phyloP scores from a whole-genome alignment of 2,329 filamentous ascomycete genomes.

The Penicillium sp. region DNA sequence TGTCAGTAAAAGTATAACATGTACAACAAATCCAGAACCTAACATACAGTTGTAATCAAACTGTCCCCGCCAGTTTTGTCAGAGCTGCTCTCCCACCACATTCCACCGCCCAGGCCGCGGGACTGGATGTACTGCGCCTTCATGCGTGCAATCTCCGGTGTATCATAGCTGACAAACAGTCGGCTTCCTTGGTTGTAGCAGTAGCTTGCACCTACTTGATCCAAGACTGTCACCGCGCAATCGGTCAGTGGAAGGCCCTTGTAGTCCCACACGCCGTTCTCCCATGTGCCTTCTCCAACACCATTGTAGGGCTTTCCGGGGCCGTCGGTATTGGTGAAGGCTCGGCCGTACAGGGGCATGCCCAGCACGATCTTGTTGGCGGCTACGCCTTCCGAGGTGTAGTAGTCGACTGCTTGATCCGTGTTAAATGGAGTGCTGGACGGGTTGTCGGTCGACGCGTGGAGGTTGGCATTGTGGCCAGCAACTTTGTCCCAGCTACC shows the following conservation, averaged over 20 bases:
- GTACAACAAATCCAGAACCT: neutral
- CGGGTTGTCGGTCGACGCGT: slow-evolving; percentile 55
- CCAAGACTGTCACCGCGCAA: slow-evolving; percentile 59
- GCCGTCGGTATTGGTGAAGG: slow-evolving; percentile 75
- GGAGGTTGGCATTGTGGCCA: slow-evolving; percentile 81
- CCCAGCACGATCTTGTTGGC: slow-evolving; percentile 76
- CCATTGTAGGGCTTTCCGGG: slow-evolving; percentile 67
- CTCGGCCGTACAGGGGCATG: slow-evolving; percentile 90
- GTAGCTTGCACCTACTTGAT: slow-evolving; percentile 64
- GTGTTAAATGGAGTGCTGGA: slow-evolving; percentile 74
- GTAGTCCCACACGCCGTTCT: slow-evolving; percentile 82
- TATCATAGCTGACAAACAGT: slow-evolving; percentile 75
- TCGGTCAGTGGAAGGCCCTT: slow-evolving; percentile 74
- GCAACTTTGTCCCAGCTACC: slow-evolving; percentile 73
- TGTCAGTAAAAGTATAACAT: neutral
- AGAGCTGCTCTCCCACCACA: slow-evolving; percentile 93
- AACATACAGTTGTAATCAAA: slow-evolving; percentile 58
- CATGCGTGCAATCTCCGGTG: slow-evolving; percentile 59
- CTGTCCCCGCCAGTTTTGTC: slow-evolving; percentile 66
- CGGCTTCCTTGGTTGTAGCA: slow-evolving; percentile 62
- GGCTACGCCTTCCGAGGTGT: slow-evolving; percentile 62
- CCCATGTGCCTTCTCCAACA: slow-evolving; percentile 72
- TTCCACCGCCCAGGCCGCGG: slow-evolving; percentile 73
- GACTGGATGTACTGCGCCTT: slow-evolving; percentile 72
- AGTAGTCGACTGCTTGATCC: slow-evolving; percentile 65